A percentile compares a stretch with the other conserved stretches of the same genome.
phyloP scores from a whole-genome alignment of 179 eudicot genomes.

The Gypsophila paniculata region DNA sequence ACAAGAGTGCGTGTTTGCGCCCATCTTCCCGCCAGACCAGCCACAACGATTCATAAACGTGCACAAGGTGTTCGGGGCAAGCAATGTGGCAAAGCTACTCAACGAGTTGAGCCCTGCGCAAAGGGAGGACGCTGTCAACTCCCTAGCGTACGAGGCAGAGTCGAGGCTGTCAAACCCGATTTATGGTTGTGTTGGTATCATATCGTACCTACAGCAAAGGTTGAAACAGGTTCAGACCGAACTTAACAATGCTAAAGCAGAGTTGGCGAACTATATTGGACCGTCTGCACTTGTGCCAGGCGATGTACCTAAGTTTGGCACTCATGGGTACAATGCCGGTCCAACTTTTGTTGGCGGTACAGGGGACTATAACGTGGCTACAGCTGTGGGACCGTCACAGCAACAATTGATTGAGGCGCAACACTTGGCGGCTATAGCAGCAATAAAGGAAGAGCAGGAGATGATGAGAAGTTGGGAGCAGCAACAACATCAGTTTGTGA shows the following conservation, averaged over 20 bases:
- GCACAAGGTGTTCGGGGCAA: constrained; percentile 79
- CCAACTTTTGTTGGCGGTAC: not conserved
- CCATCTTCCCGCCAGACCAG: constrained; percentile 86
- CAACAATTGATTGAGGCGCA: constrained; percentile 46
- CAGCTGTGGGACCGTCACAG: constrained; percentile 28
- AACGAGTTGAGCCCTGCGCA: constrained; percentile 47
- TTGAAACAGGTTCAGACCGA: constrained; percentile 47
- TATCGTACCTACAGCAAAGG: constrained; percentile 55
- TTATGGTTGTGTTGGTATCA: constrained; percentile 72
- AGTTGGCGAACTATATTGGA: constrained; percentile 50
- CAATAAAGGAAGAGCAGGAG: constrained; percentile 58
- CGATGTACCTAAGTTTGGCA: too few species aligned
- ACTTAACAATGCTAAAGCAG: constrained; percentile 43
- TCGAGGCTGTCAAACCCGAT: constrained; percentile 63
- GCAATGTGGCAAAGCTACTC: constrained; percentile 69
- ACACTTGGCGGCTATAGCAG: constrained; percentile 42
- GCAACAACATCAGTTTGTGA: constrained; percentile 31
- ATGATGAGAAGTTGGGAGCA: constrained; percentile 49
- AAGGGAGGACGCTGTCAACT: constrained; percentile 77
- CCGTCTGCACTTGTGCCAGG: constrained; percentile 57
- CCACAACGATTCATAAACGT: constrained; percentile 62
- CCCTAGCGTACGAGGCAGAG: constrained; percentile 74
- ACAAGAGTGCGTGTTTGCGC: constrained; percentile 80
- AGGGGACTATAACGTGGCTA: constrained; percentile 33
- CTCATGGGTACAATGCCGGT: constrained; percentile 21